Base-by-base conservation (phyloP, 306 rosid species). In the Rosa chinensis region DNA sequence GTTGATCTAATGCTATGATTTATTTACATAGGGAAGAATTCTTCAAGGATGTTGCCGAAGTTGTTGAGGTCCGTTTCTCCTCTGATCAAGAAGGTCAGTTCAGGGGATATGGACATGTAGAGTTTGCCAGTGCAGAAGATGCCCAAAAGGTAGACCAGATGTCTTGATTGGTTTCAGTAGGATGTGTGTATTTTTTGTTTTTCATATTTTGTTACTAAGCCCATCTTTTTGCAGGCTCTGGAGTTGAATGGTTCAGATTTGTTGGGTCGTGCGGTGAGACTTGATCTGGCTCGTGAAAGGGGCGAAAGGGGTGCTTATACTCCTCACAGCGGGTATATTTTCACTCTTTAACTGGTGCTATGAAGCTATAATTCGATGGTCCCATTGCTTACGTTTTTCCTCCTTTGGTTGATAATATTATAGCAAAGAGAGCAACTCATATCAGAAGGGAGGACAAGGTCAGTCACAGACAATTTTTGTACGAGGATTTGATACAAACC, bases 101-200 rank as follows among this genome's bases (percentile, higher is more conserved):
- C 49, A 95, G 63, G 89, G 99, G 98, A 4, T 95, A 67, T 87
- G 99, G 94, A 0, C 98, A 95, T 77, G 90, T 95, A 40, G 98
- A 95, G 69, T 95, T 93, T 83, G 94, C 85, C 42, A 83, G 93
- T 1, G 77, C 74, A 0, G 97, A 87, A 79, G 89, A 53, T 6
- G 97, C 98, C 2, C 81, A 82, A 18, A 88, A 81, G 20, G 99
- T 95, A 42, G 28, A 3, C 9, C 48, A 4, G n/a, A 45, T 23
- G 3, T 43, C 44, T 43, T 44, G n/a, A 68, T 52, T 39, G 32
- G 8, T 32, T 52, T 3, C 6, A 8, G 25, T 16, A 3, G 25
- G 28, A 5, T 56, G 28, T 56, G 11, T 21, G 8, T 0, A 3
- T n/a, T n/a, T 21, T n/a, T 58, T 2, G 3, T 21, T 67, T 18